phyloP scores from a whole-genome alignment of 1,284 basidiomycete genomes.

The Ustilago tritici region DNA sequence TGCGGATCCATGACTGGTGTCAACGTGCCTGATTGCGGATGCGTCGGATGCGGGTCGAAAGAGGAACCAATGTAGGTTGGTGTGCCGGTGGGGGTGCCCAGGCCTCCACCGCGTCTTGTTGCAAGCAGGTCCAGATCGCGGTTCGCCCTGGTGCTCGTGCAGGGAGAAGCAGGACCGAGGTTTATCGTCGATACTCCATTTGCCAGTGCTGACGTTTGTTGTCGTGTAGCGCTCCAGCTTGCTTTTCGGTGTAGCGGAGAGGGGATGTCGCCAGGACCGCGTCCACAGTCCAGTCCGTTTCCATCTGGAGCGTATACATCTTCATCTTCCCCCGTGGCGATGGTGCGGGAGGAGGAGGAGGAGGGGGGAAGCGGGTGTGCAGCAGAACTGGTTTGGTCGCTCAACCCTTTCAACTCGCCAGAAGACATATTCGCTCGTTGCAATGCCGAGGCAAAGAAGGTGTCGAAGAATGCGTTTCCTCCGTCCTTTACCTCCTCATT shows the following conservation, averaged over 20 bases:
- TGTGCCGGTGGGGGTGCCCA: constrained; percentile 63
- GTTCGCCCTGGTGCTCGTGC: constrained; percentile 13
- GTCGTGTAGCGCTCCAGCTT: background rate
- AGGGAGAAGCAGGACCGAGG: constrained; percentile 19
- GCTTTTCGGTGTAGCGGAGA: background rate
- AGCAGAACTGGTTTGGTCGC: constrained; percentile 14
- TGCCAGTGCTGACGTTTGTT: constrained; percentile 24
- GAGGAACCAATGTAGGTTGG: constrained; percentile 55
- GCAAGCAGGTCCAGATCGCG: constrained; percentile 29
- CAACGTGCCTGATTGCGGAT: constrained; percentile 40
- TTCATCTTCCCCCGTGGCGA: background rate
- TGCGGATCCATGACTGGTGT: constrained; percentile 66
- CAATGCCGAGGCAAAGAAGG: constrained; percentile 50
- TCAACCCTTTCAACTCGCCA: constrained; percentile 29
- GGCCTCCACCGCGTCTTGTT: constrained; percentile 54
- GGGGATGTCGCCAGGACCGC: constrained; percentile 45
- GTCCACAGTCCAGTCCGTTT: constrained; percentile 50
- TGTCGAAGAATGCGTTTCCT: constrained; percentile 48
- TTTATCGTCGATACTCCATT: constrained; percentile 40
- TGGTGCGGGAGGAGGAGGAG: background rate
- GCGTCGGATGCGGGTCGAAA: constrained; percentile 30
- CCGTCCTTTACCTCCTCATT: background rate
- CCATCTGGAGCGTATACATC: constrained; percentile 47
- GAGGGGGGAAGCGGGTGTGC: constrained; percentile 21
- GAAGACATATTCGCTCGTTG: constrained; percentile 49